A percentile compares a stretch with the other conserved stretches of the same genome.
Evolutionary conservation across 225 moss, liverwort and hornwort genomes (phyloP).

Genomic region (Pseudisothecium myosuroides): DNA sequence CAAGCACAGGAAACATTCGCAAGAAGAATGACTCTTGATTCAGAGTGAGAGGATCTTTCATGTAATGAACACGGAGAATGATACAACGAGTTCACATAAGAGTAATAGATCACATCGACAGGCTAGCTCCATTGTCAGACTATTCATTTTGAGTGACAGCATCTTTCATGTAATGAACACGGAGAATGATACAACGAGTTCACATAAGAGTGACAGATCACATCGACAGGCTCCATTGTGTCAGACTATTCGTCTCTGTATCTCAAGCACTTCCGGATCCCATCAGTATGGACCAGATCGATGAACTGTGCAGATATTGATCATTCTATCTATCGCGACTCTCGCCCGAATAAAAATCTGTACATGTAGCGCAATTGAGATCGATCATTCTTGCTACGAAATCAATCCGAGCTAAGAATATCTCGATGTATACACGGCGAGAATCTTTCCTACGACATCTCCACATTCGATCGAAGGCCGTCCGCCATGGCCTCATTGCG

Average conservation of each 20-base stretch:
- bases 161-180: not conserved
- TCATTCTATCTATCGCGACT: not conserved
- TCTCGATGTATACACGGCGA: not conserved
- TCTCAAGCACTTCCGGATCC: not conserved
- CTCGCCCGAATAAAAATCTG: slow-evolving; percentile 1
- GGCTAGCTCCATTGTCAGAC: not conserved
- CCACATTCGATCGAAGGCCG: not conserved
- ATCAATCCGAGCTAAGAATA: not conserved
- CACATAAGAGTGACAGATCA: not conserved
- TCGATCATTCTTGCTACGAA: not conserved
- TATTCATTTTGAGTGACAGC: not conserved
- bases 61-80: not conserved
- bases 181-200: not conserved
- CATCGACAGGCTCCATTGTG: not conserved
- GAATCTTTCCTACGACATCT: not conserved
- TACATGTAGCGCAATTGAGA: slow-evolving; percentile 1
- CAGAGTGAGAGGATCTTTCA: not conserved
- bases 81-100: not conserved
- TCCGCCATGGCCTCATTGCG: not conserved
- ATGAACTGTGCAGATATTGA: not conserved
- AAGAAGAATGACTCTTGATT: not conserved
- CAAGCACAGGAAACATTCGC: not conserved
- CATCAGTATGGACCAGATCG: not conserved
- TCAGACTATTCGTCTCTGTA: not conserved
- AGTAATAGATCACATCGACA: not conserved